Evolutionary conservation across 176 grass and related monocot species (phyloP).

Genomic region (Oryza rufipogon): DNA sequence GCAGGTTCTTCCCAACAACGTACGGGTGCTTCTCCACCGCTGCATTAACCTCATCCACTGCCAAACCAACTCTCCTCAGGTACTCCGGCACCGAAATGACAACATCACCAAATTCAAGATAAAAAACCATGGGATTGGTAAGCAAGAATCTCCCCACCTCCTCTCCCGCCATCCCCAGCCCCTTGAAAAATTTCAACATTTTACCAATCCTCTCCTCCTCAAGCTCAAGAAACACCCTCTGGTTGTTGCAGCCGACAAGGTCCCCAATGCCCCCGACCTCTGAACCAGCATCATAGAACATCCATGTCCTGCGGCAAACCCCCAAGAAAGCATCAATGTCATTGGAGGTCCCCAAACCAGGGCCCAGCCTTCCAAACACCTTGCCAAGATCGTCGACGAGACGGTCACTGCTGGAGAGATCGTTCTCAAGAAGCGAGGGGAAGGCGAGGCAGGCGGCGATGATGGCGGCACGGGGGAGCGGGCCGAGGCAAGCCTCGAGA

Average conservation of each 20-base stretch:
- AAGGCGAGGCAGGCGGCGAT: slow-evolving; percentile 75
- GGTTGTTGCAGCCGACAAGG: slow-evolving; percentile 51
- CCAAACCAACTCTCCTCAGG: slow-evolving; percentile 55
- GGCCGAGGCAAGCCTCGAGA: slow-evolving; percentile 48
- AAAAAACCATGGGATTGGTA: slow-evolving; percentile 51
- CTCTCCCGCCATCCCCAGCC: slow-evolving; percentile 60
- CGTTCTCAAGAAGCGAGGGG: slow-evolving; percentile 44
- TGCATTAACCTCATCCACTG: slow-evolving; percentile 34
- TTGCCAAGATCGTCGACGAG: slow-evolving; percentile 56
- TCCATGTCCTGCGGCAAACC: slow-evolving; percentile 62
- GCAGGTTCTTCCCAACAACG: slow-evolving; percentile 75
- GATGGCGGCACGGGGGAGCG: slow-evolving; percentile 48
- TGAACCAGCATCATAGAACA: slow-evolving; percentile 70
- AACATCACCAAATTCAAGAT: slow-evolving; percentile 59
- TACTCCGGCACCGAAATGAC: slow-evolving; percentile 72
- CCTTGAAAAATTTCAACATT: slow-evolving; percentile 65
- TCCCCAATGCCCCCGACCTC: slow-evolving; percentile 58
- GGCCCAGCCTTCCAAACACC: slow-evolving; percentile 45
- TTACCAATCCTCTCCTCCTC: slow-evolving; percentile 53
- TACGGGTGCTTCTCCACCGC: slow-evolving; percentile 47
- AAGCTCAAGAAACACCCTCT: slow-evolving; percentile 64
- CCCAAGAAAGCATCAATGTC: slow-evolving; percentile 67
- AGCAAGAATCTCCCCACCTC: slow-evolving; percentile 66
- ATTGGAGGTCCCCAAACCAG: slow-evolving; percentile 48
- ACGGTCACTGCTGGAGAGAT: slow-evolving; percentile 41